Conservation (phyloP, 2,329 filamentous ascomycete genomes). For the Tolypocladium paradoxum region DNA sequence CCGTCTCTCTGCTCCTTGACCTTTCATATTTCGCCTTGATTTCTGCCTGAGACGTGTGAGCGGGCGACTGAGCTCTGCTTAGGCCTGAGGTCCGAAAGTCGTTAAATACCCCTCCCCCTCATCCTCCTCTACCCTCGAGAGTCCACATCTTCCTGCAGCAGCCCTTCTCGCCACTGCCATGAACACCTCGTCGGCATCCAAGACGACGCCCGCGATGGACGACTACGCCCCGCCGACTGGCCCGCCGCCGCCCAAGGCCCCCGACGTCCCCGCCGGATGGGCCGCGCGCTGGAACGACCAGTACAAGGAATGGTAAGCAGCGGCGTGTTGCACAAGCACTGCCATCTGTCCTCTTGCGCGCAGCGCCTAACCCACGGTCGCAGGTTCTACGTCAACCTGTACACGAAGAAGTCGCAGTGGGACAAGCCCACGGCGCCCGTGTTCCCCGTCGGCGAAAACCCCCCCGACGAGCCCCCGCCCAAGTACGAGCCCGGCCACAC, state of each 20-base stretch:
- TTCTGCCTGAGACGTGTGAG: background rate
- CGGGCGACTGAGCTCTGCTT: background rate
- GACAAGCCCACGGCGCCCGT: constrained; percentile 66
- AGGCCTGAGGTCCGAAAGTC: too few relatives aligned
- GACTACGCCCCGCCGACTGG: constrained; percentile 43
- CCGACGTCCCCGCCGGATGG: constrained; percentile 60
- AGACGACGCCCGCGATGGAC: constrained; percentile 27
- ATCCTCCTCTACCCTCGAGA: background rate
- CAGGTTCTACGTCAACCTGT: constrained; percentile 85
- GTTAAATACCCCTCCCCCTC: background rate
- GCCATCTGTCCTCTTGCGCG: constrained; percentile 5
- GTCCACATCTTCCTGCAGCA: background rate
- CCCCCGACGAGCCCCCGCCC: constrained; percentile 53
- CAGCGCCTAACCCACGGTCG: background rate
- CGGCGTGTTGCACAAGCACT: background rate
- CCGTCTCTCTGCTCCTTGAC: background rate
- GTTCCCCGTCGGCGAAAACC: constrained; percentile 33
- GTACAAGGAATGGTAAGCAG: constrained; percentile 66
- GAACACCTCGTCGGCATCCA: background rate
- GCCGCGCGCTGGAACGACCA: constrained; percentile 76
- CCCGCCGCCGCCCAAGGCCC: constrained; percentile 49
- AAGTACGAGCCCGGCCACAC: constrained; percentile 43
- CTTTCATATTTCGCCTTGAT: too few relatives aligned
- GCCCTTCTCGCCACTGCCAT: background rate
- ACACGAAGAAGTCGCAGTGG: constrained; percentile 87